A percentile compares a stretch with the other conserved stretches of the same genome.
Evolutionary conservation across 192 early-diverging fungal species (phyloP).

Genomic region (Umbelopsis sp.): DNA sequence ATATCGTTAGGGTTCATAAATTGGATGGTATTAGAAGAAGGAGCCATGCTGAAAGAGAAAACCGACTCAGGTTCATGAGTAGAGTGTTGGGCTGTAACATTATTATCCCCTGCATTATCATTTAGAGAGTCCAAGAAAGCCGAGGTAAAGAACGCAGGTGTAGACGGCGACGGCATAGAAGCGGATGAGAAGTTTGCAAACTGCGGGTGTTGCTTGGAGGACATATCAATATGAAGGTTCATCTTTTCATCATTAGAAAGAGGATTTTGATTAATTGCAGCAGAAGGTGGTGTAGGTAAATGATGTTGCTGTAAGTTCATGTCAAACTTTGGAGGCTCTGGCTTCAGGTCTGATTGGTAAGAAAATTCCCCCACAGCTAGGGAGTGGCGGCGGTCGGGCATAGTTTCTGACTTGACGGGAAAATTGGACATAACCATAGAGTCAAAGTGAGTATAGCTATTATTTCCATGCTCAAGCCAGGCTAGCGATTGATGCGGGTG

Average conservation of each 20-base stretch:
- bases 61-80: constrained; percentile 35
- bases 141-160: constrained; percentile 75
- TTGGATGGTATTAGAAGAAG: constrained; percentile 31
- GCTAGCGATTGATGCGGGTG: neutral
- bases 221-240: constrained; percentile 10
- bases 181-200: constrained; percentile 16
- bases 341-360: constrained; percentile 16
- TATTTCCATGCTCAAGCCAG: constrained; percentile 11
- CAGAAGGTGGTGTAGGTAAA: constrained; percentile 34
- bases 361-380: constrained; percentile 37
- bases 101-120: constrained; percentile 41
- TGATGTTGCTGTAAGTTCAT: constrained; percentile 28
- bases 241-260: neutral
- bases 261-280: neutral
- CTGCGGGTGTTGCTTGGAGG: constrained; percentile 4
- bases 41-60: constrained; percentile 37
- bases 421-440: constrained; percentile 5
- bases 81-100: neutral
- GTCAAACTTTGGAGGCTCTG: constrained; percentile 18
- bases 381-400: constrained; percentile 31
- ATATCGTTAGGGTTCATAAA: constrained; percentile 34
- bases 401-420: neutral
- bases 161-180: constrained; percentile 50
- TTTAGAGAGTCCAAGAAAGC: constrained; percentile 65
- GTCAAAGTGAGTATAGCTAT: constrained; percentile 16